These are phyloP conservation scores for Diaporthe vexans DNA, from an alignment of 2,329 filamentous ascomycete species.

Conservation along the genomic window DNA sequence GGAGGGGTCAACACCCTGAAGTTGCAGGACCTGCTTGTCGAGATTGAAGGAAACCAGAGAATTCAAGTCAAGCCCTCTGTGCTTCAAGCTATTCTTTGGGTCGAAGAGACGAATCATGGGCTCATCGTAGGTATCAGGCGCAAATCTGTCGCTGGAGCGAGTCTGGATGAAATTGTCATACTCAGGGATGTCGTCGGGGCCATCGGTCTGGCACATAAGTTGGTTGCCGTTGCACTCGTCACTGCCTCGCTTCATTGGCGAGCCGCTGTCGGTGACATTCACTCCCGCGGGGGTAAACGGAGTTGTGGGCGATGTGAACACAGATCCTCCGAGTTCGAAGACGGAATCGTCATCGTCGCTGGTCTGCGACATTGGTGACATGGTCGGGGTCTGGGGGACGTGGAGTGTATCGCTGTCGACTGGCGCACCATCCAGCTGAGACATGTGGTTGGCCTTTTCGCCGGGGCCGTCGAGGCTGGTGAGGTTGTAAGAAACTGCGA, in stretches of 20 bases:
- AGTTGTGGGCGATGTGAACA: neutral
- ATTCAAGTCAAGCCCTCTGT: neutral
- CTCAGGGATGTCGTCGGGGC: neutral
- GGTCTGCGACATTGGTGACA: neutral
- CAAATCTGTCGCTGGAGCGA: neutral
- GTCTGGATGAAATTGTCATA: neutral
- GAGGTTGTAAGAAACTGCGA: neutral
- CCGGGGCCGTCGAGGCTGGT: neutral
- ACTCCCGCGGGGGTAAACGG: neutral
- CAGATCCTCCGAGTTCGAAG: neutral
- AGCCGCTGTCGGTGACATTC: neutral
- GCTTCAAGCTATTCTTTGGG: neutral
- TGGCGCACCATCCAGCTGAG: neutral
- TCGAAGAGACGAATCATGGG: neutral
- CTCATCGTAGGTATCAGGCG: neutral
- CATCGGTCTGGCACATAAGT: slow-evolving; percentile 4
- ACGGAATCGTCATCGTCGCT: neutral
- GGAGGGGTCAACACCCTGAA: neutral
- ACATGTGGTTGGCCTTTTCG: neutral
- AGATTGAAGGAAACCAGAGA: neutral
- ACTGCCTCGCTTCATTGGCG: neutral
- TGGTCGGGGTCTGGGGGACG: neutral
- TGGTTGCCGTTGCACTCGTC: no score
- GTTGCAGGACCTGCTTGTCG: neutral
- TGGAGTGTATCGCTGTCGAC: neutral